Conservation (phyloP, 805 yeast genomes). For the Schizosaccharomyces lindneri region DNA sequence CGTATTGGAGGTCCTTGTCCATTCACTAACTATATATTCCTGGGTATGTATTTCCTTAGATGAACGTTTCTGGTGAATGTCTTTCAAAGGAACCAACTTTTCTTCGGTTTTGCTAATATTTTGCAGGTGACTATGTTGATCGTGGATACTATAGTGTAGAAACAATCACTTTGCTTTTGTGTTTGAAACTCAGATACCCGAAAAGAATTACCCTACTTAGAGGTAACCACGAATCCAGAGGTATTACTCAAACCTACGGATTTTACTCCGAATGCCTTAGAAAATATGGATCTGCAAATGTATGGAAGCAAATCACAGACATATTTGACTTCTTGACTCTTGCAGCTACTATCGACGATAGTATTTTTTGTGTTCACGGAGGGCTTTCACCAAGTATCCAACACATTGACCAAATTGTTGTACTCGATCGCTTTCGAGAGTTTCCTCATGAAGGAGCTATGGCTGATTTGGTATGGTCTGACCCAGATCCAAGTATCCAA, state of each 20-base stretch:
- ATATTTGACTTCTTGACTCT: slow-evolving; percentile 74
- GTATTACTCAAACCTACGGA: slow-evolving; percentile 91
- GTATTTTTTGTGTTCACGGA: slow-evolving; percentile 87
- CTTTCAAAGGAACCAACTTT: slow-evolving; percentile 80
- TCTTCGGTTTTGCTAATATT: slow-evolving; percentile 61
- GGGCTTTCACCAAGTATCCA: slow-evolving; percentile 83
- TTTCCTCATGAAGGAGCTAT: slow-evolving; percentile 98
- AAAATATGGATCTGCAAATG: slow-evolving; percentile 58
- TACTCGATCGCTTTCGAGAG: slow-evolving; percentile 77
- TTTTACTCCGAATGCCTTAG: slow-evolving; percentile 83
- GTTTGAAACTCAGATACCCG: slow-evolving; percentile 73
- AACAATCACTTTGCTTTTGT: slow-evolving; percentile 59
- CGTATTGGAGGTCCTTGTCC: slow-evolving; percentile 73
- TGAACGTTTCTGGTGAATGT: slow-evolving; percentile 48
- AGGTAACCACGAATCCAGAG: slow-evolving; percentile 92
- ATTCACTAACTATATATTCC: slow-evolving; percentile 42
- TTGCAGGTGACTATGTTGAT: slow-evolving; percentile 80
- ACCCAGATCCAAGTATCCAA: slow-evolving; percentile 60
- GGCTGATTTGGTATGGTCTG: slow-evolving; percentile 98
- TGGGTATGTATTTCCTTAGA: slow-evolving; percentile 13
- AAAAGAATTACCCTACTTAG: slow-evolving; percentile 55
- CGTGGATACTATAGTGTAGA: slow-evolving; percentile 86
- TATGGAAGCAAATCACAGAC: slow-evolving; percentile 80
- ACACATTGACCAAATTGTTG: slow-evolving; percentile 69
- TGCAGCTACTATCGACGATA: slow-evolving; percentile 72